Evolutionary conservation across 495 filamentous ascomycete genomes (phyloP).

Genomic region (Rusavskia elegans): DNA sequence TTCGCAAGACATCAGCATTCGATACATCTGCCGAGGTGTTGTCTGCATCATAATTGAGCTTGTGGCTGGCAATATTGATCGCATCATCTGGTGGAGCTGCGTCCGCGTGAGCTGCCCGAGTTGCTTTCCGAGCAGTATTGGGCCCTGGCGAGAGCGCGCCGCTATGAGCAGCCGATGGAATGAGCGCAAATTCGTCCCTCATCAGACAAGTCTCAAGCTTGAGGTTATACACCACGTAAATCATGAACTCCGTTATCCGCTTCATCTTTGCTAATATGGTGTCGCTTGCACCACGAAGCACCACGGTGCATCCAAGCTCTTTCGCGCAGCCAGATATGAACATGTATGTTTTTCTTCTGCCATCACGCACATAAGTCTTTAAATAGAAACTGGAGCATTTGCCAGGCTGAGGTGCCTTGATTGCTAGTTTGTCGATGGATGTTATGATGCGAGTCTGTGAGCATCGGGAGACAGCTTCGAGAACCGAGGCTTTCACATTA

Average conservation of each 20-base stretch:
- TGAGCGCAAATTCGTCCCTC: slow-evolving; percentile 84
- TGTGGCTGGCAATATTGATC: background rate
- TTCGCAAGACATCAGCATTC: background rate
- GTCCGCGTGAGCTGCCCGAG: background rate
- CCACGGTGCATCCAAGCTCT: slow-evolving; percentile 90
- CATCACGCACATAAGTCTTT: slow-evolving; percentile 77
- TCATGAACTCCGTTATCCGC: slow-evolving; percentile 93
- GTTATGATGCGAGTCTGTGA: slow-evolving; percentile 83
- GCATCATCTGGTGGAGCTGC: background rate
- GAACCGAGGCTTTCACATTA: slow-evolving; percentile 90
- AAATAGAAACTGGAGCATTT: slow-evolving; percentile 77
- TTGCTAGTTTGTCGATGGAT: slow-evolving; percentile 84
- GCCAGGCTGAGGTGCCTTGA: slow-evolving; percentile 63
- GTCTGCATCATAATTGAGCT: background rate
- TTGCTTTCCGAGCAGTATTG: background rate
- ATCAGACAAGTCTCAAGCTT: slow-evolving; percentile 93
- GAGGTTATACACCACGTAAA: slow-evolving; percentile 95
- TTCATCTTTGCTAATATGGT: slow-evolving; percentile 64
- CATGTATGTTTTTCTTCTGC: slow-evolving; percentile 83
- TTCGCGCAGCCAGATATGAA: slow-evolving; percentile 87
- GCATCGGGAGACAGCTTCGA: slow-evolving; percentile 85
- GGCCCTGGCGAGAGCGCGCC: slow-evolving; percentile 8
- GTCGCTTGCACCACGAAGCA: slow-evolving; percentile 67
- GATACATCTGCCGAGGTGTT: background rate
- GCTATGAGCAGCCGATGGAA: slow-evolving; percentile 46